Evolutionary conservation across 2,329 filamentous ascomycete genomes (phyloP), one percentile per base, ranked within the genome.

Genomic region (Nemania diffusa): DNA sequence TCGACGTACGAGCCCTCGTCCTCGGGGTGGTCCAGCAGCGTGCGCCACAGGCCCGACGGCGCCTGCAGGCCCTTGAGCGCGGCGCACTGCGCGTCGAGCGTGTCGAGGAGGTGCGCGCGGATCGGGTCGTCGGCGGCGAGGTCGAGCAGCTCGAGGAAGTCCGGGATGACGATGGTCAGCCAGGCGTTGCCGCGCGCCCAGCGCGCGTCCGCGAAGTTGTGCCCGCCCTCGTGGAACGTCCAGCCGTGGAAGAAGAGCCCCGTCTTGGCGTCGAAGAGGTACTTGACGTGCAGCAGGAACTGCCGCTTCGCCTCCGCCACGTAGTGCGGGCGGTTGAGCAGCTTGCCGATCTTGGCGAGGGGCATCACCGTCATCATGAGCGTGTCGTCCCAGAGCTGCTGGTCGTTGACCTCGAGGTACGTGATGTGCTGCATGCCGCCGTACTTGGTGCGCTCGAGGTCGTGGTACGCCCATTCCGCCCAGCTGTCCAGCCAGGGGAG

Each of bases 321-420:
- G 76, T 95, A 95, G 71, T 91, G 86, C 0, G 90, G 90, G 1
- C 91, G 83, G 68, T 87, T 83, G 2, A 95, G 84, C 3, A 93
- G 82, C 63, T 89, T 84, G 0, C 92, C 92, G 68, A 94, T 94
- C 81, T 94, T 94, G 20, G 91, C 91, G 20, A 94, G 83, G 1
- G 92, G 92, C 79, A 94, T 81, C 5, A 93, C 92, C 0, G 91
- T 94, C 92, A 95, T 95, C 92, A 95, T 94, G 51, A 95, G 83
- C 5, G 92, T 95, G 77, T 95, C 92, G 72, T 94, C 92, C 92
- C 92, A 95, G 24, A 94, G 83, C 81, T 94, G 90, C 77, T 92
- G 85, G 69, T 89, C 84, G 78, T 95, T 93, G 70, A 87, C 84
- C 2, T 88, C 85, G 34, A 90, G 79, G 73, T 94, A 94, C 0